Evolutionary conservation across 192 early-diverging fungal species (phyloP).

Genomic region (Umbelopsis sp.): DNA sequence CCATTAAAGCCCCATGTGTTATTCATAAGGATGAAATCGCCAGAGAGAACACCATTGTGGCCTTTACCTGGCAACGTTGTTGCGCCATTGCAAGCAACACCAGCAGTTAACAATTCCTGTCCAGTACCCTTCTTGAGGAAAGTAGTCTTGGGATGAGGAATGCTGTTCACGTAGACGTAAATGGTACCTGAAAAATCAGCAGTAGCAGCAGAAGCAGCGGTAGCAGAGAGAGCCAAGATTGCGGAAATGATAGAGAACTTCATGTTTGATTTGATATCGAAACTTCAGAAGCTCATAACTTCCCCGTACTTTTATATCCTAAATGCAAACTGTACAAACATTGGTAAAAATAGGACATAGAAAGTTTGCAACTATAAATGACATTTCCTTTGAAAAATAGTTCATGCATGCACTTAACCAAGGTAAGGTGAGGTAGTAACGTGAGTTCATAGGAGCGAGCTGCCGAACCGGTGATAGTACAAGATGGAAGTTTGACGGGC

Average conservation of each 20-base stretch:
- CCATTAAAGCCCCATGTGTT: constrained; percentile 38
- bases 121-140: constrained; percentile 28
- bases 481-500: no score
- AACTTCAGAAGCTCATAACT: no score
- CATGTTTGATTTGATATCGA: constrained; percentile 26
- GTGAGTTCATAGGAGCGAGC: no score
- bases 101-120: constrained; percentile 26
- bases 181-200: constrained; percentile 2
- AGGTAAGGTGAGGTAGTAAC: no score
- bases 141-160: constrained; percentile 31
- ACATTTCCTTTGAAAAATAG: no score
- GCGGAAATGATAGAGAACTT: constrained; percentile 25
- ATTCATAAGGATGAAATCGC: constrained; percentile 22
- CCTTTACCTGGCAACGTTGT: constrained; percentile 22
- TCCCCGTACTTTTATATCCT: no score
- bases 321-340: no score
- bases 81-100: constrained; percentile 22
- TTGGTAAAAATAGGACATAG: no score
- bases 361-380: no score
- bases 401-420: no score
- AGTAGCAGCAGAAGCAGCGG: constrained; percentile 6
- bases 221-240: constrained; percentile 16
- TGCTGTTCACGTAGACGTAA: constrained; percentile 32
- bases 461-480: no score
- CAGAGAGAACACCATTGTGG: constrained; percentile 27